Evolutionary conservation across 352 stramenopile species (phyloP).

Genomic region (Globisporangium camurandrum): DNA sequence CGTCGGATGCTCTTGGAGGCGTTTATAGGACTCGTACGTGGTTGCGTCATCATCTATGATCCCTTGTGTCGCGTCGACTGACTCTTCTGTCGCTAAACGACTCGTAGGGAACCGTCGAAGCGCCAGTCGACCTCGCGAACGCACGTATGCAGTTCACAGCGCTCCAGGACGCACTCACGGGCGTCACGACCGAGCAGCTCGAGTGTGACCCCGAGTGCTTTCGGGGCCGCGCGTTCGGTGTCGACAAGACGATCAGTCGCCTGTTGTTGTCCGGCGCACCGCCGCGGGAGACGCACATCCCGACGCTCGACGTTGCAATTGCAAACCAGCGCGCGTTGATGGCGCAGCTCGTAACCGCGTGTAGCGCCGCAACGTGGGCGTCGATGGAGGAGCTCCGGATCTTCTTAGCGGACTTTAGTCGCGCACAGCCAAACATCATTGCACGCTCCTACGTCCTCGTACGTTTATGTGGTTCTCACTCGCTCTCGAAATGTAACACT

Average conservation of each 20-base stretch:
- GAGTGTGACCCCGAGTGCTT: conserved; percentile 66
- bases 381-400: conserved; percentile 77
- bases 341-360: conserved; percentile 45
- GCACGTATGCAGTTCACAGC: conserved; percentile 32
- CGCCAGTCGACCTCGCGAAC: conserved; percentile 27
- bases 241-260: conserved; percentile 68
- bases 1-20: conserved; percentile 38
- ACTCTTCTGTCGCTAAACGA: not conserved
- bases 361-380: conserved; percentile 49
- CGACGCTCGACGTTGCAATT: conserved; percentile 40
- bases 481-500: conserved; percentile 21
- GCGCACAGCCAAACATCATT: conserved; percentile 60
- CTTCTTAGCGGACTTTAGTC: conserved; percentile 70
- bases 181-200: conserved; percentile 44
- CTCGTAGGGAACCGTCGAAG: conserved; percentile 34
- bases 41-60: not conserved
- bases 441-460: conserved; percentile 78
- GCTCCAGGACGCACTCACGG: conserved; percentile 32
- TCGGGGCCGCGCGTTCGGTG: conserved; percentile 56
- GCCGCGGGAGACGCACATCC: conserved; percentile 63
- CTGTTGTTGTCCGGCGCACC: conserved; percentile 62
- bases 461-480: conserved; percentile 16
- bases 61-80: not conserved
- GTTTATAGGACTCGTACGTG: conserved; percentile 26
- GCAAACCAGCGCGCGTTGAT: conserved; percentile 45